Conservation (phyloP, 2,329 filamentous ascomycete species). For the Xylaria sp. region DNA sequence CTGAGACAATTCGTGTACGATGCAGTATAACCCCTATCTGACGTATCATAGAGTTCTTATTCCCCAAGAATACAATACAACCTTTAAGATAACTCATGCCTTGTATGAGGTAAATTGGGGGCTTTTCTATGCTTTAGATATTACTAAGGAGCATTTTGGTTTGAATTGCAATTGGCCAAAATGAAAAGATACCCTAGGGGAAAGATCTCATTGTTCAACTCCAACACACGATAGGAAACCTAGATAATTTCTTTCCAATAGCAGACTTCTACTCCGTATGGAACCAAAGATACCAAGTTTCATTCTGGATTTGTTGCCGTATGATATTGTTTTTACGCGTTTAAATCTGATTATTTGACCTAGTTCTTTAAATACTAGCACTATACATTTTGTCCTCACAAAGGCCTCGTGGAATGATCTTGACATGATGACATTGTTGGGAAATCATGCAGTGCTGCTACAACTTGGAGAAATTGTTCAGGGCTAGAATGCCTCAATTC, state of each 20-base stretch:
- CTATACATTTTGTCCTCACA: no score
- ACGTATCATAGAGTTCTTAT: neutral
- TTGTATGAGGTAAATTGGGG: neutral
- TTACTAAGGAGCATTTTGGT: neutral
- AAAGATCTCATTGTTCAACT: neutral
- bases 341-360: no score
- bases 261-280: neutral
- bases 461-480: neutral
- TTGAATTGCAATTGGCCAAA: neutral
- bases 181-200: neutral
- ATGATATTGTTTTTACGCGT: no score
- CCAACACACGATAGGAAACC: neutral
- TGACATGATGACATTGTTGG: no score
- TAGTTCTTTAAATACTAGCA: no score
- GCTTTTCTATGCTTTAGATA: neutral
- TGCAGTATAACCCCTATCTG: conserved; percentile 3
- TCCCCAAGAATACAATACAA: neutral
- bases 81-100: neutral
- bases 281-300: neutral
- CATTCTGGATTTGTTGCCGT: no score
- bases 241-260: neutral
- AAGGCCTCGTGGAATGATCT: no score
- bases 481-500: neutral
- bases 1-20: conserved; percentile 18
- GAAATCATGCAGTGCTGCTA: no score